Percentiles rank a stretch among this genome's conserved stretches.
Conservation (phyloP, 225 moss, liverwort and hornwort genomes). For the Physcomitrellopsis africana region DNA sequence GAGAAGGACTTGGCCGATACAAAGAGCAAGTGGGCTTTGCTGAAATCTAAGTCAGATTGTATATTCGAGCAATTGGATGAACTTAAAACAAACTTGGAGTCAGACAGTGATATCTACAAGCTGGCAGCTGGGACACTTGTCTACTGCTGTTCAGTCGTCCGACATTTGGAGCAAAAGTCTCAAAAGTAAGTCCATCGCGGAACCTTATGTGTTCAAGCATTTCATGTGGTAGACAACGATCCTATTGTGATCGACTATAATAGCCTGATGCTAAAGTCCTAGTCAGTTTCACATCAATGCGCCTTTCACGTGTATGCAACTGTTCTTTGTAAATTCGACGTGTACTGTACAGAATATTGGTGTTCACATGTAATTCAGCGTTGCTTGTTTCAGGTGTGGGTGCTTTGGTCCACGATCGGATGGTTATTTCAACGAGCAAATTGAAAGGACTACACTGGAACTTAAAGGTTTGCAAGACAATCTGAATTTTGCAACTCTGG, state of each 20-base stretch:
- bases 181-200: conserved; percentile 41
- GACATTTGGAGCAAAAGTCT: conserved; percentile 52
- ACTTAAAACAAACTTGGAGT: conserved; percentile 60
- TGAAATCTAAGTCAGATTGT: conserved; percentile 58
- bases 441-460: conserved; percentile 60
- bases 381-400: conserved; percentile 34
- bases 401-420: conserved; percentile 44
- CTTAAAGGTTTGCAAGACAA: conserved; percentile 70
- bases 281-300: no score
- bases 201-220: background rate
- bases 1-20: conserved; percentile 13
- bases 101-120: conserved; percentile 72
- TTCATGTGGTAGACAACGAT: background rate
- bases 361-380: background rate
- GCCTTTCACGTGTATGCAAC: background rate
- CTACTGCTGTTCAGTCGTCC: conserved; percentile 60
- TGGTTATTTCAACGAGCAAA: conserved; percentile 40
- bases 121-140: conserved; percentile 73
- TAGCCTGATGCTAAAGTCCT: no score
- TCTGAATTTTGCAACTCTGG: conserved; percentile 68
- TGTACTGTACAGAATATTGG: background rate
- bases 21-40: conserved; percentile 41
- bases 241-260: background rate
- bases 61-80: conserved; percentile 72
- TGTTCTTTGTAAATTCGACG: background rate